Conservation (phyloP, 208 protist genomes). For the Leishmania martiniquensis region DNA sequence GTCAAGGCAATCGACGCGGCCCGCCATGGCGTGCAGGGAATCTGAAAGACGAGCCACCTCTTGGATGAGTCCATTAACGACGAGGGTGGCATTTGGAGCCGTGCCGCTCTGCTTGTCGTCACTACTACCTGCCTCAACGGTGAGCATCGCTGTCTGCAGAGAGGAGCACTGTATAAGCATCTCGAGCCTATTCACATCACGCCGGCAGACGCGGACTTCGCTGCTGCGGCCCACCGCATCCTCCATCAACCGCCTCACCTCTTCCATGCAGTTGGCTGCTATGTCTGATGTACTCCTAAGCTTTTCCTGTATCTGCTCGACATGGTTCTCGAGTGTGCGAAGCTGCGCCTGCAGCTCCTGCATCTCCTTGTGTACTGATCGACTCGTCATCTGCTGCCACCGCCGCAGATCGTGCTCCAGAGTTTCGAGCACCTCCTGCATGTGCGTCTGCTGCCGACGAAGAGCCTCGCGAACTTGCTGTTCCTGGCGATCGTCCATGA, state of each 20-base stretch:
- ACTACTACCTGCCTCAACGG: neutral
- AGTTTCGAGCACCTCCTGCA: constrained; percentile 43
- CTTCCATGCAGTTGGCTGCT: constrained; percentile 31
- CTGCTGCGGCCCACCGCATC: constrained; percentile 41
- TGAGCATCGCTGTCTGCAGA: neutral
- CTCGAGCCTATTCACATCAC: constrained; percentile 79
- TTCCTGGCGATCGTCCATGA: constrained; percentile 24
- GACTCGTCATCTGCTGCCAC: constrained; percentile 42
- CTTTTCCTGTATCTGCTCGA: constrained; percentile 58
- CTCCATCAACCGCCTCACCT: constrained; percentile 59
- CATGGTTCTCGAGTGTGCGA: constrained; percentile 38
- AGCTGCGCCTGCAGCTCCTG: constrained; percentile 31
- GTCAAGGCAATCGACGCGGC: constrained; percentile 43
- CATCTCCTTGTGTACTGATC: constrained; percentile 26
- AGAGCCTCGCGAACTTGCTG: constrained; percentile 54
- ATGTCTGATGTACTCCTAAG: constrained; percentile 50
- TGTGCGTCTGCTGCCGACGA: constrained; percentile 46
- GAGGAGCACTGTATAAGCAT: constrained; percentile 59
- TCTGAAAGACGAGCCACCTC: constrained; percentile 52
- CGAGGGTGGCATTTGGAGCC: neutral
- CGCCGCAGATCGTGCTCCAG: constrained; percentile 42
- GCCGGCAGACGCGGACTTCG: constrained; percentile 61
- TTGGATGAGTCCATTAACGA: constrained; percentile 14
- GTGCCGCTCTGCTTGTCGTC: neutral
- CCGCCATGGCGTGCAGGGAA: constrained; percentile 31